Conservation (phyloP, 2,329 filamentous ascomycete species). For the Hypoxylon sp. region DNA sequence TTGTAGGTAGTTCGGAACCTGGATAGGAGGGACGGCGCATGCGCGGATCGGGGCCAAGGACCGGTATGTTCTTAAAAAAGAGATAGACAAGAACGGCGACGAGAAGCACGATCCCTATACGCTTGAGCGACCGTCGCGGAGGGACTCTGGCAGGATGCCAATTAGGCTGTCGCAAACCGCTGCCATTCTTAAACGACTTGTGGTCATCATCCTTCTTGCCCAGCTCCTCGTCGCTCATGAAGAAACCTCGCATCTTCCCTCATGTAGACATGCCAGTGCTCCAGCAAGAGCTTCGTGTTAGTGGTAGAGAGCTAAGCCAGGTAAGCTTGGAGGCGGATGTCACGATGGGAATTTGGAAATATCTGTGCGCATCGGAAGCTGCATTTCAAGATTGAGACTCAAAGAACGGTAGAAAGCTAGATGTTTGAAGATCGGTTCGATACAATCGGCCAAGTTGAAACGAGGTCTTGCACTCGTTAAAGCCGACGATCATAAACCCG, state of each 20-base stretch:
- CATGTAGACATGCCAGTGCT: conserved; percentile 46
- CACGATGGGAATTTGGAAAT: conserved; percentile 23
- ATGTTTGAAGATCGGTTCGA: conserved; percentile 9
- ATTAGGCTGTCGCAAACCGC: conserved; percentile 48
- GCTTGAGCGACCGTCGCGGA: conserved; percentile 65
- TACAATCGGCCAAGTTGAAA: conserved; percentile 11
- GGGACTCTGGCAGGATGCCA: conserved; percentile 60
- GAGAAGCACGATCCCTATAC: conserved; percentile 61
- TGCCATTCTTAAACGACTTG: conserved; percentile 48
- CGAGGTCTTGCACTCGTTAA: conserved; percentile 18
- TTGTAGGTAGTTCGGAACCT: conserved; percentile 35
- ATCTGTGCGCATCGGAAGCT: conserved; percentile 19
- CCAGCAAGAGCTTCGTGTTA: conserved; percentile 14
- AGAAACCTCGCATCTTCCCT: conserved; percentile 59
- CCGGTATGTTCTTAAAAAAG: conserved; percentile 73
- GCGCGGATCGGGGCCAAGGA: conserved; percentile 54
- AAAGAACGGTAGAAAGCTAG: background rate
- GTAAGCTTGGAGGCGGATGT: conserved; percentile 18
- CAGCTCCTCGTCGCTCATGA: conserved; percentile 66
- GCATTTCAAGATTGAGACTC: conserved; percentile 43
- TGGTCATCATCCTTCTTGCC: conserved; percentile 72
- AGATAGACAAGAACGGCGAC: conserved; percentile 68
- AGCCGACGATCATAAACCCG: conserved; percentile 24
- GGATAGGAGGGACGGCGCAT: conserved; percentile 55
- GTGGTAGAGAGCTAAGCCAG: background rate